These are phyloP conservation scores for Sporothrix pallida DNA, from an alignment of 2,329 filamentous ascomycete species.

Conservation along the genomic window DNA sequence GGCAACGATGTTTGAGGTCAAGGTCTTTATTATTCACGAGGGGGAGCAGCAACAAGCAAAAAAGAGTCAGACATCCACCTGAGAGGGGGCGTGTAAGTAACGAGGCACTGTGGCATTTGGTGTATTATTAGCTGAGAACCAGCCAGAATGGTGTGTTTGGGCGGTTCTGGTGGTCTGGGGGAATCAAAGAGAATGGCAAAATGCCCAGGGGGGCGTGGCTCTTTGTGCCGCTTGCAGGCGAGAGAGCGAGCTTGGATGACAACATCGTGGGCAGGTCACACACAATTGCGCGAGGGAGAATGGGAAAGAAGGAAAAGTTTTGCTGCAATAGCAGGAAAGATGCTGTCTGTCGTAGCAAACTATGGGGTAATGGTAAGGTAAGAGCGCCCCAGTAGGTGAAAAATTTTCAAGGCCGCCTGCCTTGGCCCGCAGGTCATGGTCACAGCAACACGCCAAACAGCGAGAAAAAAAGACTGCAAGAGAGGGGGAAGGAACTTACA, in stretches of 20 bases:
- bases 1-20: neutral
- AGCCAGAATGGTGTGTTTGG: constrained; percentile 27
- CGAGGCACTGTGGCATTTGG: neutral
- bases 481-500: neutral
- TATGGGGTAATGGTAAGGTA: constrained; percentile 29
- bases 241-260: constrained; percentile 19
- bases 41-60: neutral
- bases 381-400: constrained; percentile 21
- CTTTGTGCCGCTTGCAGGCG: constrained; percentile 27
- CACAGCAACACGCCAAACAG: neutral
- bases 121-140: constrained; percentile 27
- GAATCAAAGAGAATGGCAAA: constrained; percentile 9
- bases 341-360: constrained; percentile 10
- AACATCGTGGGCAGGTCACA: constrained; percentile 29
- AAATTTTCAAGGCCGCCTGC: constrained; percentile 27
- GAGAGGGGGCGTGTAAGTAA: constrained; percentile 26
- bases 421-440: constrained; percentile 13
- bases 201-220: neutral
- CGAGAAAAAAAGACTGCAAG: neutral
- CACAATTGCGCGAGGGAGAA: constrained; percentile 3
- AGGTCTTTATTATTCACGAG: neutral
- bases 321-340: constrained; percentile 8
- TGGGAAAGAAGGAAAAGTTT: constrained; percentile 1
- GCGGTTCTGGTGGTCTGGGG: constrained; percentile 5
- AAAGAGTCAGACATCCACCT: constrained; percentile 25